phyloP scores from a whole-genome alignment of 306 rosid genomes.

The Glycine latifolia region DNA sequence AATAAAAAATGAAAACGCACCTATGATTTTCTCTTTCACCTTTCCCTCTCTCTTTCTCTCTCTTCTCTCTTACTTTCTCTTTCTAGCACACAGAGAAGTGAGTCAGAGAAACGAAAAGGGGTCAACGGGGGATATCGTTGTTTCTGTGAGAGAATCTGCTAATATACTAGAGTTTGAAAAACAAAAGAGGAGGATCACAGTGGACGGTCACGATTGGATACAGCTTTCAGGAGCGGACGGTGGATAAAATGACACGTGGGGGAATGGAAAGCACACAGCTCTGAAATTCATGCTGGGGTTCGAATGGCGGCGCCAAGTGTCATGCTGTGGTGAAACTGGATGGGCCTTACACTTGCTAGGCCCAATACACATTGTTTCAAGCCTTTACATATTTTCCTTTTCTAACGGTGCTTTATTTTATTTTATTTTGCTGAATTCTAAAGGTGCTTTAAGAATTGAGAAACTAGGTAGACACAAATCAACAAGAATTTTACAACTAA shows the following conservation, averaged over 20 bases:
- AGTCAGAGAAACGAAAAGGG: conserved; percentile 46
- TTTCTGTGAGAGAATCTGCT: conserved; percentile 12
- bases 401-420: no score
- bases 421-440: no score
- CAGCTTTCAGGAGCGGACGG: not conserved
- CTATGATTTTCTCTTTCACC: not conserved
- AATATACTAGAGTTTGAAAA: conserved; percentile 28
- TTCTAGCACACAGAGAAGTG: conserved; percentile 25
- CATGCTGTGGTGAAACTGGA: not conserved
- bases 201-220: conserved; percentile 4
- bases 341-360: not conserved
- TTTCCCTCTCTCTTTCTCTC: not conserved
- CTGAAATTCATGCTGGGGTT: not conserved
- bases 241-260: not conserved
- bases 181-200: conserved; percentile 12
- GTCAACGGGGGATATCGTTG: conserved; percentile 43
- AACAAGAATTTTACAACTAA: no score
- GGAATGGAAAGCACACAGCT: not conserved
- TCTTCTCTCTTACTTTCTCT: conserved; percentile 23
- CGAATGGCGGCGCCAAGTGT: not conserved
- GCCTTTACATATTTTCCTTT: no score
- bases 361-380: not conserved
- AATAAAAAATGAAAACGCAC: not conserved
- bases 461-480: no score
- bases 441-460: no score